Evolutionary conservation across 225 moss, liverwort and hornwort genomes (phyloP).

Genomic region (Lunularia cruciata): DNA sequence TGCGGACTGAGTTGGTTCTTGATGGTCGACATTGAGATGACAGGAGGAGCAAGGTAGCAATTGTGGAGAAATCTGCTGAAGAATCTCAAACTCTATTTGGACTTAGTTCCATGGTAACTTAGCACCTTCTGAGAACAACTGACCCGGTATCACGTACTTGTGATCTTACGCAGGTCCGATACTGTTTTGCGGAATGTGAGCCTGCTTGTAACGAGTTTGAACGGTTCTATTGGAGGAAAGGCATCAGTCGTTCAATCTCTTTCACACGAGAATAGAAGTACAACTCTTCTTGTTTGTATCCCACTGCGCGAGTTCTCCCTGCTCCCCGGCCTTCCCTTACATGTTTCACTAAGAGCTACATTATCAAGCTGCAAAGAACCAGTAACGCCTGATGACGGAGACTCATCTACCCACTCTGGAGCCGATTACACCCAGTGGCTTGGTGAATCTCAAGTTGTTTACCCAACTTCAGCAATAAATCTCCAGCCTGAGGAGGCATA

Average conservation of each 20-base stretch:
- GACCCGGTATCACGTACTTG: background rate
- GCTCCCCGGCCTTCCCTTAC: conserved; percentile 30
- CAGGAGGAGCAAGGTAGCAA: conserved; percentile 11
- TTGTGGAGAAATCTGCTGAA: too few relatives aligned
- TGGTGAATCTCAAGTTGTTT: conserved; percentile 19
- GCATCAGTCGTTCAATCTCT: conserved; percentile 25
- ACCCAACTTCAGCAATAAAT: conserved; percentile 21
- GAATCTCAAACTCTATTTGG: too few relatives aligned
- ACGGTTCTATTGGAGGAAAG: conserved; percentile 25
- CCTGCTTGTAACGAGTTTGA: conserved; percentile 28
- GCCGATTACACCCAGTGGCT: conserved; percentile 32
- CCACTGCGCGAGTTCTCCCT: conserved; percentile 25
- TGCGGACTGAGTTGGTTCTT: conserved; percentile 32
- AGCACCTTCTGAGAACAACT: background rate
- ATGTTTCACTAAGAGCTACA: conserved; percentile 22
- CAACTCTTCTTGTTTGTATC: conserved; percentile 16
- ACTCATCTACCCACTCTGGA: background rate
- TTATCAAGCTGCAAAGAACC: background rate
- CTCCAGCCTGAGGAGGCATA: conserved; percentile 24
- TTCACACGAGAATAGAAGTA: conserved; percentile 6
- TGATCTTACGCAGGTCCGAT: conserved; percentile 8
- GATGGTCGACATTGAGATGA: conserved; percentile 24
- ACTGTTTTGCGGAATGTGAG: conserved; percentile 31
- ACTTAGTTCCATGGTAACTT: too few relatives aligned
- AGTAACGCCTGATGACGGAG: background rate